Base-by-base conservation (phyloP, 805 yeast species). In the Cyberlindnera japonica region DNA sequence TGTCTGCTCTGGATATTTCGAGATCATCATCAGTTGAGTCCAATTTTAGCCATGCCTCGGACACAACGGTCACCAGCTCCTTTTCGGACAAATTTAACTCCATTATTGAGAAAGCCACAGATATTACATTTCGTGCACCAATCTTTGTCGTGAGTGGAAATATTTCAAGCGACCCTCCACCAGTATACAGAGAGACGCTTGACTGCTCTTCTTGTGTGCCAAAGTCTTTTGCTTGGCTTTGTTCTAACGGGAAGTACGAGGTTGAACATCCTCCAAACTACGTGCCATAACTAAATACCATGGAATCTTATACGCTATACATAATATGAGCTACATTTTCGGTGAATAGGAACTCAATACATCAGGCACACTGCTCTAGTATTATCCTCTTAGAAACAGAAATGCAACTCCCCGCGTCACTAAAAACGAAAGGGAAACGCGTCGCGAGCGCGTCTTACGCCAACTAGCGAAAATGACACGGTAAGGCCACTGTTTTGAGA, bases 231-330 rank as follows among this genome's bases (percentile, higher is more conserved):
- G 39, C 48, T 2, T 51, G 53, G 53, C 38, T 50, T 11, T 51
- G 53, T 19, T 48, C 53, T n/a, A 44, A 41, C 17, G 56, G 56
- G 5, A 30, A 22, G n/a, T 43, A 26, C 17, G 53, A 51, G 23
- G 30, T 40, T 11, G 54, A 44, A 13, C 38, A 21, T 13, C 50
- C 53, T 12, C 55, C 55, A 5, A 35, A 23, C 31, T 51, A 51
- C 28, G 14, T 17, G 20, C 14, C 14, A 33, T 22, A 7, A 28
- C 24, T 22, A 11, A 8, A 22, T 22, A 22, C 24, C 24, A 9
- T 22, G 24, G 24, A 22, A 22, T 22, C n/a, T n/a, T n/a, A n/a
- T n/a, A n/a, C n/a, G n/a, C n/a, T n/a, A n/a, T n/a, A n/a, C n/a
- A n/a, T 25, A 7, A 15, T 15, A 26, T 13, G 10, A 9, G 14